A percentile compares a stretch with the other conserved stretches of the same genome.
Conservation (phyloP, 441 rosid species). For the Syzygium syzygioides region DNA sequence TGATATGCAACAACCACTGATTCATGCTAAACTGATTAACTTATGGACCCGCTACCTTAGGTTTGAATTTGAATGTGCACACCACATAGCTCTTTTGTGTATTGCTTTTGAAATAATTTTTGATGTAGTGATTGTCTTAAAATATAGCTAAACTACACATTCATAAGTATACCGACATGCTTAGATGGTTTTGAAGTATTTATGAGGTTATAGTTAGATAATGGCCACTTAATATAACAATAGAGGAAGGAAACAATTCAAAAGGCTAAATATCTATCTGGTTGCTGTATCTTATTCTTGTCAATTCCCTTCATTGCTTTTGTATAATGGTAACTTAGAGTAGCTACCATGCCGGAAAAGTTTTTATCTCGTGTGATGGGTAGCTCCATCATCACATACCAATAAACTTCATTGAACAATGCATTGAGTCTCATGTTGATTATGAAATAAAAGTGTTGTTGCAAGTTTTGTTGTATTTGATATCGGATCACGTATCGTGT, state of each 20-base stretch:
- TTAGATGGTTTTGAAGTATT: not conserved
- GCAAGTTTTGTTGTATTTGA: not conserved
- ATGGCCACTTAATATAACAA: not conserved
- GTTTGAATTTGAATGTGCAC: not conserved
- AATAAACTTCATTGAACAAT: not conserved
- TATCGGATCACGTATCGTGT: not conserved
- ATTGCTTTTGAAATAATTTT: not conserved
- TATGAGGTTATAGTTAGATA: not conserved
- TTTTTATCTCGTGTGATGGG: not conserved
- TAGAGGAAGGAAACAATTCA: not conserved
- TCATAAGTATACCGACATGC: not conserved
- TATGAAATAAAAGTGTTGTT: not conserved
- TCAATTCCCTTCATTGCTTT: not conserved
- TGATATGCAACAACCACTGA: not conserved
- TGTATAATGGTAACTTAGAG: not conserved
- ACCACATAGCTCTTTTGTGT: not conserved
- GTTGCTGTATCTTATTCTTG: not conserved
- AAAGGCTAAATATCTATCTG: not conserved
- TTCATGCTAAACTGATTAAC: not conserved
- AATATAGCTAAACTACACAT: not conserved
- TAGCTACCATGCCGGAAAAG: not conserved
- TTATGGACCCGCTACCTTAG: not conserved
- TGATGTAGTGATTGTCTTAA: not conserved
- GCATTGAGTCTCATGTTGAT: not conserved
- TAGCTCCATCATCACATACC: not conserved